Conservation (phyloP, 2,329 filamentous ascomycete species). For the Endothia cerciana region DNA sequence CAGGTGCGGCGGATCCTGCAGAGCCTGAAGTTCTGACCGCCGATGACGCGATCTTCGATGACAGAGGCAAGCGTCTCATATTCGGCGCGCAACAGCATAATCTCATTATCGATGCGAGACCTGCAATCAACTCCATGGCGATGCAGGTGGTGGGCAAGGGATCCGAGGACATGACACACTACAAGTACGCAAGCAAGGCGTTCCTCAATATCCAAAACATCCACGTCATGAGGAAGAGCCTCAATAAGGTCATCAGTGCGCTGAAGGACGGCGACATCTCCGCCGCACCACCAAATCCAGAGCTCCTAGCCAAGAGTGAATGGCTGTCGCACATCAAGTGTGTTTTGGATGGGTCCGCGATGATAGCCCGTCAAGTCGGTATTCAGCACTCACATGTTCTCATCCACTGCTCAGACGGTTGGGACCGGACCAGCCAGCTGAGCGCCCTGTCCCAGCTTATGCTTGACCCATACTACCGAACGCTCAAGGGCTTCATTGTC, state of each 20-base stretch:
- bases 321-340: conserved; percentile 91
- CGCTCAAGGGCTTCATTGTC: conserved; percentile 91
- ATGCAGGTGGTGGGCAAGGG: conserved; percentile 94
- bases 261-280: conserved; percentile 92
- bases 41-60: conserved; percentile 55
- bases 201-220: conserved; percentile 98
- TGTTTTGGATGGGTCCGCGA: conserved; percentile 79
- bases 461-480: conserved; percentile 93
- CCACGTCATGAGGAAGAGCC: conserved; percentile 92
- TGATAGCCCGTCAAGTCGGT: conserved; percentile 86
- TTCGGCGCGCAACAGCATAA: conserved; percentile 95
- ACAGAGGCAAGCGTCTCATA: conserved; percentile 66
- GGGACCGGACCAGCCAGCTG: conserved; percentile 95
- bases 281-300: conserved; percentile 77
- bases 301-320: conserved; percentile 78
- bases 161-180: conserved; percentile 97
- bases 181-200: conserved; percentile 86
- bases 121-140: conserved; percentile 89
- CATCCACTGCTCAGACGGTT: conserved; percentile 97
- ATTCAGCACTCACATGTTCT: conserved; percentile 93
- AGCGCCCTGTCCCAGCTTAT: conserved; percentile 91
- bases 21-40: conserved; percentile 69
- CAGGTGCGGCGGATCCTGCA: conserved; percentile 37
- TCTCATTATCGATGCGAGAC: conserved; percentile 92
- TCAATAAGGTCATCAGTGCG: conserved; percentile 85